phyloP scores from a whole-genome alignment of 139 green algal genomes.

The Tetradesmus obliquus region DNA sequence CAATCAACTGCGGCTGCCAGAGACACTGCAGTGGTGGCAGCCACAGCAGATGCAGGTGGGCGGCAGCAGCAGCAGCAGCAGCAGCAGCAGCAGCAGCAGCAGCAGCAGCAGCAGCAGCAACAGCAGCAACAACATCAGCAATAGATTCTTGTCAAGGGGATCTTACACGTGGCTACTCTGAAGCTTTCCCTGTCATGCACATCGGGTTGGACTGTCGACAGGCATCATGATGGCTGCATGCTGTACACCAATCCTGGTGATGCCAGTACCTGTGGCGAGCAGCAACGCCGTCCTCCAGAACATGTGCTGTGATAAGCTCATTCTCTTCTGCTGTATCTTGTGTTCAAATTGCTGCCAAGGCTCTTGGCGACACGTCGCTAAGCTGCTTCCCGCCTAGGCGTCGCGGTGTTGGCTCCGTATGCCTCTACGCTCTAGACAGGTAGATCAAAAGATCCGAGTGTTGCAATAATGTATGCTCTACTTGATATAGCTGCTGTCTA shows the following conservation, averaged over 20 bases:
- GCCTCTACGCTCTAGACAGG: not conserved
- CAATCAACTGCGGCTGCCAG: not conserved
- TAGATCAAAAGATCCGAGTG: no score
- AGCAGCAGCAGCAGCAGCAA: no score
- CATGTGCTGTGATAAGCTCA: not conserved
- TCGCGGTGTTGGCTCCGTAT: not conserved
- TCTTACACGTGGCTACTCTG: no score
- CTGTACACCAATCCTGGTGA: not conserved
- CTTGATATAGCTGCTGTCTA: not conserved
- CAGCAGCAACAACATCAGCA: not conserved
- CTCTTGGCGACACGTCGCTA: not conserved
- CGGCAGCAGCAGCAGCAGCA: not conserved
- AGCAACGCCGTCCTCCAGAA: slow-evolving; percentile 6
- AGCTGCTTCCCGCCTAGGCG: not conserved
- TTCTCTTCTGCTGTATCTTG: not conserved
- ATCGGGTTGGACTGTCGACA: no score
- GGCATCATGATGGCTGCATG: not conserved
- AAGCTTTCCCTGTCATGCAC: no score
- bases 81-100: not conserved
- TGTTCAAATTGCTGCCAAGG: not conserved
- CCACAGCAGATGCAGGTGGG: not conserved
- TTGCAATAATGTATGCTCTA: no score
- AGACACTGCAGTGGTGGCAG: not conserved
- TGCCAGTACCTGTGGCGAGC: slow-evolving; percentile 2
- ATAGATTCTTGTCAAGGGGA: no score